Conservation (phyloP, 106 monocot genomes). For the Acanthochlamys bracteata region DNA sequence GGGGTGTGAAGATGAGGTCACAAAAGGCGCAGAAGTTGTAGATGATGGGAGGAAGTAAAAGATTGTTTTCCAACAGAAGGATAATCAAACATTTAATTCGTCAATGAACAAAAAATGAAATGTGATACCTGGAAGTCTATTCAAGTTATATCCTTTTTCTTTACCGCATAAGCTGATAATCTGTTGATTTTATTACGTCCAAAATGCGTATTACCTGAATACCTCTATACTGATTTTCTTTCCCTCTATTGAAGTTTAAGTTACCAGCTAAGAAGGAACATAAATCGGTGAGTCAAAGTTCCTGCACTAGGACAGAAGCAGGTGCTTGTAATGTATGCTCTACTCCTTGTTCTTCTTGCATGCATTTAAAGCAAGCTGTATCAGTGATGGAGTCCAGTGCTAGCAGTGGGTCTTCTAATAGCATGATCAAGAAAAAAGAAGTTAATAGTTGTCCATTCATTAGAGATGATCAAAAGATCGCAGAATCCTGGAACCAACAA, state of each 20-base stretch:
- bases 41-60: too few species aligned
- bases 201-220: too few species aligned
- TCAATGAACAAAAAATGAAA: too few species aligned
- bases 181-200: too few species aligned
- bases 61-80: too few species aligned
- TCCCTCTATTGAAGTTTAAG: constrained; percentile 9
- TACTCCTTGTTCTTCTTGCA: constrained; percentile 88
- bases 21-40: too few species aligned
- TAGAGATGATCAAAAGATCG: constrained; percentile 16
- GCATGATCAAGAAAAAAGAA: constrained; percentile 23
- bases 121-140: too few species aligned
- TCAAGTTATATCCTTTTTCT: too few species aligned
- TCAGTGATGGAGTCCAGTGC: constrained; percentile 39
- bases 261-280: constrained; percentile 11
- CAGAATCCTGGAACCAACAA: constrained; percentile 20
- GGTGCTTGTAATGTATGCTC: constrained; percentile 85
- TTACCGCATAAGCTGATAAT: too few species aligned
- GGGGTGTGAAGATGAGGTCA: too few species aligned
- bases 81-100: too few species aligned
- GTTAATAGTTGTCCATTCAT: constrained; percentile 32
- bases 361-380: constrained; percentile 35
- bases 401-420: constrained; percentile 32
- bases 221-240: neutral
- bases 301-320: constrained; percentile 32
- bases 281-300: neutral